Conservation (phyloP, 2,329 filamentous ascomycete species). For the Meredithiella fracta region DNA sequence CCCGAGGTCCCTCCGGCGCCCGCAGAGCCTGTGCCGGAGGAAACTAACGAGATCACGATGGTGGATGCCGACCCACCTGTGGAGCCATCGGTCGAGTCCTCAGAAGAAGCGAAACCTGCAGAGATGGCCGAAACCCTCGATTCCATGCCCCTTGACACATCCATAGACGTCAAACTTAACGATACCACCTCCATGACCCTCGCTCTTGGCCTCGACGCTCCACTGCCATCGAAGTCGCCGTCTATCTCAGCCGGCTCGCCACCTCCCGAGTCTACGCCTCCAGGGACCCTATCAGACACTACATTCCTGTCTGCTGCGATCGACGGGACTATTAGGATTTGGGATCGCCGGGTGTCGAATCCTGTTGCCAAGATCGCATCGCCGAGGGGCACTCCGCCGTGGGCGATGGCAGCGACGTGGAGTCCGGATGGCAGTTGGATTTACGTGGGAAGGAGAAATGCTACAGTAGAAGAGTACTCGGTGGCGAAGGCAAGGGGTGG, state of each 20-base stretch:
- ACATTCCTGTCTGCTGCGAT: slow-evolving; percentile 81
- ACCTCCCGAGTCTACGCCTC: slow-evolving; percentile 10
- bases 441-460: slow-evolving; percentile 78
- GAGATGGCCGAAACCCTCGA: background rate
- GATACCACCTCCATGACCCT: background rate
- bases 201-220: slow-evolving; percentile 2
- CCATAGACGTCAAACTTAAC: background rate
- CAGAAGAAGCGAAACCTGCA: background rate
- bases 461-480: slow-evolving; percentile 86
- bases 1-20: background rate
- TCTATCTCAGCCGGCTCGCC: background rate
- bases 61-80: too few relatives aligned
- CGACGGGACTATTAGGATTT: slow-evolving; percentile 78
- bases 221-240: background rate
- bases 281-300: slow-evolving; percentile 47
- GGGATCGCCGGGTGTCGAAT: slow-evolving; percentile 65
- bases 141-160: slow-evolving; percentile 1
- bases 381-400: slow-evolving; percentile 63
- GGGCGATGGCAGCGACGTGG: slow-evolving; percentile 98
- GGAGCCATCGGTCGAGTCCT: background rate
- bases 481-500: slow-evolving; percentile 56
- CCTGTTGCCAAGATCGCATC: slow-evolving; percentile 68
- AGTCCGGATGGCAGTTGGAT: slow-evolving; percentile 89
- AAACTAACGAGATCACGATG: background rate
- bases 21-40: background rate